A percentile compares a stretch with the other conserved stretches of the same genome.
phyloP scores from a whole-genome alignment of 768 basidiomycete genomes.

The Steccherinum ochraceum region DNA sequence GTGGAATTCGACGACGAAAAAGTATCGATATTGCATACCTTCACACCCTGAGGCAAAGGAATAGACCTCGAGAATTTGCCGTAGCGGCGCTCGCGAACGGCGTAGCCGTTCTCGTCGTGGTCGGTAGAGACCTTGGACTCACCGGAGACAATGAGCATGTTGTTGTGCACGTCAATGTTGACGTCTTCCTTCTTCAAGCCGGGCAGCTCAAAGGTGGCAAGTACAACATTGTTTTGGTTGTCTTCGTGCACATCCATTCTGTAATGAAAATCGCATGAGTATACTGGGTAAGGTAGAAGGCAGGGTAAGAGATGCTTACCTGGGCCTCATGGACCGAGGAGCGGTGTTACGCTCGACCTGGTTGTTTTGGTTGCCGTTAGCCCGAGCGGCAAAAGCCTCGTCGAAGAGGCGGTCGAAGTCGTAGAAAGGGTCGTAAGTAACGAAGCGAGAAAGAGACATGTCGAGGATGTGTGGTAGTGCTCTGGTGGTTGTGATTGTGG shows the following conservation, averaged over 20 bases:
- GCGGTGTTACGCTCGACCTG: too few relatives aligned
- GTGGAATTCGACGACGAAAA: too few relatives aligned
- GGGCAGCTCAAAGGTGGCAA: constrained; percentile 51
- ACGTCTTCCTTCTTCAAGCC: constrained; percentile 46
- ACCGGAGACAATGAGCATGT: constrained; percentile 43
- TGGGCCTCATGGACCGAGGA: too few relatives aligned
- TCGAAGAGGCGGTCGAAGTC: constrained; percentile 39
- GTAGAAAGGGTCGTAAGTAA: constrained; percentile 35
- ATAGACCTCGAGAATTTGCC: constrained; percentile 22
- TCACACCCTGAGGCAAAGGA: constrained; percentile 20
- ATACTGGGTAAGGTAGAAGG: too few relatives aligned
- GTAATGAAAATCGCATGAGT: background rate
- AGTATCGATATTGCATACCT: constrained; percentile 13
- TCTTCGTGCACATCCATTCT: constrained; percentile 53
- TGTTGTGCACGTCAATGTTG: constrained; percentile 42
- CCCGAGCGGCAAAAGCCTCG: constrained; percentile 26
- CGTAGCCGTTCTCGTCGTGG: constrained; percentile 28
- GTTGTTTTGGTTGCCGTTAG: constrained; percentile 2
- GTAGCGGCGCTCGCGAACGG: constrained; percentile 24
- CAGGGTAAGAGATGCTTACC: too few relatives aligned
- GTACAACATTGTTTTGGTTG: constrained; percentile 37
- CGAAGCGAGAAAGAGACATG: constrained; percentile 27
- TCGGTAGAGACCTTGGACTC: constrained; percentile 31
- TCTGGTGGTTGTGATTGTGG: too few relatives aligned
- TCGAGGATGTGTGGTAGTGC: too few relatives aligned